Evolutionary conservation across 1,284 basidiomycete species (phyloP).

Genomic region (Mrakiaceae sp.): DNA sequence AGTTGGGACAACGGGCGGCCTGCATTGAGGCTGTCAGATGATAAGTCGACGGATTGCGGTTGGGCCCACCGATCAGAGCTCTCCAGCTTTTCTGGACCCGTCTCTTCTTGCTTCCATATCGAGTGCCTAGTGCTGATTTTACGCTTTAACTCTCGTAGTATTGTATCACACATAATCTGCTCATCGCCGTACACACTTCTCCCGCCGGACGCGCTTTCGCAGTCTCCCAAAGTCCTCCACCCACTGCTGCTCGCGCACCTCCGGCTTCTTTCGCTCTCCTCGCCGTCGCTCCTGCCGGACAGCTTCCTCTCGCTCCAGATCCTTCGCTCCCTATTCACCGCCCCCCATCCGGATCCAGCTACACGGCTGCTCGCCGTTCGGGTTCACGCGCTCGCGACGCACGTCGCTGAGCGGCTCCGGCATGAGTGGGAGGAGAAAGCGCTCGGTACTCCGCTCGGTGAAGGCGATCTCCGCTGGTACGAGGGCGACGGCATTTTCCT

Average conservation of each 20-base stretch:
- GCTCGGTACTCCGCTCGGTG: slow-evolving; percentile 51
- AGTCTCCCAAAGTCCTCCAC: slow-evolving; percentile 48
- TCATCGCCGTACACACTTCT: slow-evolving; percentile 6
- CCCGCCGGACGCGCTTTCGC: slow-evolving; percentile 38
- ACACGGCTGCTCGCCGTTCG: slow-evolving; percentile 60
- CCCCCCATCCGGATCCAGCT: slow-evolving; percentile 48
- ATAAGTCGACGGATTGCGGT: too few species aligned
- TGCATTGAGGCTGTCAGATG: too few species aligned
- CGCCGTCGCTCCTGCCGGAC: slow-evolving; percentile 47
- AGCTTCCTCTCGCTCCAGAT: slow-evolving; percentile 47
- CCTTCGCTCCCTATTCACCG: slow-evolving; percentile 28
- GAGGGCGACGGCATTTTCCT: slow-evolving; percentile 7
- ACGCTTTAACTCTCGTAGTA: neutral
- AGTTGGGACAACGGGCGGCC: too few species aligned
- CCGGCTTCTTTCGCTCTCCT: slow-evolving; percentile 57
- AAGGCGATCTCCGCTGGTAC: slow-evolving; percentile 24
- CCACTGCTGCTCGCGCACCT: slow-evolving; percentile 63
- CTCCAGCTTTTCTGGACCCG: neutral
- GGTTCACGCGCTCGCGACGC: slow-evolving; percentile 59
- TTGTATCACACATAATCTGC: slow-evolving; percentile 12
- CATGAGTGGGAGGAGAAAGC: slow-evolving; percentile 50
- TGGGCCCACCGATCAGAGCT: too few species aligned
- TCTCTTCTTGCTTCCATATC: neutral
- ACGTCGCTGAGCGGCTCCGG: slow-evolving; percentile 64
- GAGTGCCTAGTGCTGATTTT: too few species aligned